Base-by-base conservation (phyloP, 805 yeast species). In the Candida tallmaniae region DNA sequence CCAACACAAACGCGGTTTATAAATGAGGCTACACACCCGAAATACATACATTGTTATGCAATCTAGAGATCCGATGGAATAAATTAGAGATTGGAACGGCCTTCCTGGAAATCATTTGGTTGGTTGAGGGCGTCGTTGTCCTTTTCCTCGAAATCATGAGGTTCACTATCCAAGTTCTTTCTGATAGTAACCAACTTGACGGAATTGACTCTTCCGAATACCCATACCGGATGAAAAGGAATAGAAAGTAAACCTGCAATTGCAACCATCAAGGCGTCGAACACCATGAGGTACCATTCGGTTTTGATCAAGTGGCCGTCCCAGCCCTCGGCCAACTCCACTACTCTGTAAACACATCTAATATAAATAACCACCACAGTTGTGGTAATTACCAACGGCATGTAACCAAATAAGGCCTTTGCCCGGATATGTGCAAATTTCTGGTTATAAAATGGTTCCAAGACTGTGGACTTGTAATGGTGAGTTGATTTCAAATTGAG, bases 181-280 rank as follows among this genome's bases (percentile, higher is more conserved):
- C 52, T 53, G 34, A 60, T 58, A 8, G 50, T 45, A 1, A 56
- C 54, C 26, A 57, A 47, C 31, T 46, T 52, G 15, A 60, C 46
- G 12, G 46, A 40, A 36, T 60, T 54, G 7, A 46, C 41, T 4
- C 40, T 24, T 15, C 71, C 70, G 31, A 62, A 50, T 1, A 54
- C 62, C 44, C 54, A 51, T 5, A 53, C 54, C 5, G 70, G 71
- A 44, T 64, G 71, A 58, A 64, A 65, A 1, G 60, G 59, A 23
- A 62, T 38, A 29, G 63, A 58, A 7, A 62, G 40, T 12, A 63
- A 27, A 6, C 67, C 68, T 6, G 61, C 56, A 16, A 61, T 36
- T 3, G 65, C 58, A 25, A 64, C 50, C 67, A 65, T 56, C 3
- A 50, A 30, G 0, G 70, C 67, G 41, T 65, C 71, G 27, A 65